phyloP scores from a whole-genome alignment of 1,284 basidiomycete species.

The Ceratorhiza oryzae-sativae region DNA sequence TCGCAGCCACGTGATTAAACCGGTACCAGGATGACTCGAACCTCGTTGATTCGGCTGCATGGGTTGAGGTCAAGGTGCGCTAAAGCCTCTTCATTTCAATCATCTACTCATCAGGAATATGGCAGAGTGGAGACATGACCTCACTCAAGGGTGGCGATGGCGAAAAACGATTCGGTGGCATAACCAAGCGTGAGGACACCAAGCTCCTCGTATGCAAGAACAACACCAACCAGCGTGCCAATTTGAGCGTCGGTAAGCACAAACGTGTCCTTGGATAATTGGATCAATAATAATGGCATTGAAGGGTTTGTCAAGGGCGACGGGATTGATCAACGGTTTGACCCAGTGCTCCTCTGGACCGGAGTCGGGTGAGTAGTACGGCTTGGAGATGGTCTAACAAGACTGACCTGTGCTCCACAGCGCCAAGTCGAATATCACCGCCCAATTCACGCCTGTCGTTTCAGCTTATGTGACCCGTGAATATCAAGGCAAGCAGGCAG shows the following conservation, averaged over 20 bases:
- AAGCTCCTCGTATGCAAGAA: slow-evolving; percentile 32
- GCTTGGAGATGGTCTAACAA: too few species aligned
- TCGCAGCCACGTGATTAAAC: background rate
- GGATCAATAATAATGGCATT: background rate
- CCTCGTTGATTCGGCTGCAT: slow-evolving; percentile 15
- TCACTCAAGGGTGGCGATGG: background rate
- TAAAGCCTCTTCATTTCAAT: too few species aligned
- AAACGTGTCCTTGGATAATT: too few species aligned
- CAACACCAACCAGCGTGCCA: slow-evolving; percentile 5
- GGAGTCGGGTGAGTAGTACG: slow-evolving; percentile 18
- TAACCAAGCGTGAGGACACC: slow-evolving; percentile 1
- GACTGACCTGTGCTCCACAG: background rate
- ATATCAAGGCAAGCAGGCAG: background rate
- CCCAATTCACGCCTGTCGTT: slow-evolving; percentile 13
- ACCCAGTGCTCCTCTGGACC: slow-evolving; percentile 14
- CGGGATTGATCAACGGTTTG: slow-evolving; percentile 24
- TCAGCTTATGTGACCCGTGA: slow-evolving; percentile 27
- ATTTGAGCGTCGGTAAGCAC: slow-evolving; percentile 30
- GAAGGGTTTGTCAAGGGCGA: slow-evolving; percentile 35
- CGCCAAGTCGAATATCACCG: slow-evolving; percentile 28
- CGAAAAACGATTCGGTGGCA: slow-evolving; percentile 2
- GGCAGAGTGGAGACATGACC: slow-evolving; percentile 11
- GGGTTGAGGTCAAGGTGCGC: slow-evolving; percentile 1
- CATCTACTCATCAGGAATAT: background rate
- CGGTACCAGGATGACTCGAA: slow-evolving; percentile 5